These are phyloP conservation scores for Botrytis byssoidea DNA, from an alignment of 2,329 filamentous ascomycete species.

Conservation along the genomic window DNA sequence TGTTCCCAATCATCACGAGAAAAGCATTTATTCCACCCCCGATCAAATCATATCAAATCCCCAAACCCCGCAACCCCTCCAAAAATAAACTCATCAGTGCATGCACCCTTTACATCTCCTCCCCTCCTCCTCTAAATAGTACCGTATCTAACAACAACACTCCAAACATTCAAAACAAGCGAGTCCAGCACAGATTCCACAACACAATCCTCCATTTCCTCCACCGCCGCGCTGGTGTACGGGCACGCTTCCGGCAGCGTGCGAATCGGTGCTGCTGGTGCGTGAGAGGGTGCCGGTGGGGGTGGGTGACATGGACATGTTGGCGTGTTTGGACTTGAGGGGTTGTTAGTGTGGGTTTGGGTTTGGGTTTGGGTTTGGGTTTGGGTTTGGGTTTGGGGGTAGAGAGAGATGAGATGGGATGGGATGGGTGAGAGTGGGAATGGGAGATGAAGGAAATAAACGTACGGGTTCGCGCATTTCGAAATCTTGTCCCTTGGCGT, in stretches of 20 bases:
- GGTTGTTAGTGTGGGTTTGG: background rate
- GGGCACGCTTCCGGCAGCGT: background rate
- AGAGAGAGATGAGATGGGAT: background rate
- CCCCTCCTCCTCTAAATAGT: fast-evolving
- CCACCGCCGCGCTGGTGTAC: background rate
- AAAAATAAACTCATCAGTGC: background rate
- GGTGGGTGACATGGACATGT: background rate
- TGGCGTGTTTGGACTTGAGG: background rate
- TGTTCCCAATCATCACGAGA: background rate
- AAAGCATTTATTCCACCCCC: background rate
- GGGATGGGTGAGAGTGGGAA: background rate
- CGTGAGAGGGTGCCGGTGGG: background rate
- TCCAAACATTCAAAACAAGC: slow-evolving; percentile 21
- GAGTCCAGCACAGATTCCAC: slow-evolving; percentile 19
- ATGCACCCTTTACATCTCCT: background rate
- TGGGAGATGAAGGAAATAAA: background rate
- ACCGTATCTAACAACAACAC: slow-evolving; percentile 18
- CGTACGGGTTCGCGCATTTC: slow-evolving; percentile 10
- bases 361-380: background rate
- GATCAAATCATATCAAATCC: background rate
- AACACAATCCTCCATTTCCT: slow-evolving; percentile 1
- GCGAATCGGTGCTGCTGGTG: background rate
- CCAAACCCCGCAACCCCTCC: background rate
- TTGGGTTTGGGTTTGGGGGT: background rate
- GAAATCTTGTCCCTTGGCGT: background rate